Conservation (phyloP, 1,284 basidiomycete genomes). For the Cutaneotrichosporon sp. region DNA sequence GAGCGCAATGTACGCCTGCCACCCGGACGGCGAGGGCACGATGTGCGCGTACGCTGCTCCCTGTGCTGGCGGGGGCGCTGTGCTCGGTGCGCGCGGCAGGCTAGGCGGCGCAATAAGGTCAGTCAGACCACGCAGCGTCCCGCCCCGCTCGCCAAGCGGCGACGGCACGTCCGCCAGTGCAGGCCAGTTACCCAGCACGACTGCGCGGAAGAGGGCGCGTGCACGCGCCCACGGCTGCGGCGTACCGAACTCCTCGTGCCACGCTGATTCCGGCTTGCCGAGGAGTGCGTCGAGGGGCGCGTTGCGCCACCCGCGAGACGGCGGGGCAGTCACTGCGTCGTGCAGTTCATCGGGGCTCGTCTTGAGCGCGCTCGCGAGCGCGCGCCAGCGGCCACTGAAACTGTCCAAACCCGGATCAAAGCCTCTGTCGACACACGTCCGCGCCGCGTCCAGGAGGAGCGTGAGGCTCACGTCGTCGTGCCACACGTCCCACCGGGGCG, state of each 20-base stretch:
- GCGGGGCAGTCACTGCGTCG: neutral
- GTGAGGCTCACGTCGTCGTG: constrained; percentile 31
- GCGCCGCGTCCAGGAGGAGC: constrained; percentile 28
- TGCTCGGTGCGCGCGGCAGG: neutral
- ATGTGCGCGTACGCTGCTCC: constrained; percentile 47
- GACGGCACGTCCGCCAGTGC: constrained; percentile 22
- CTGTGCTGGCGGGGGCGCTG: neutral
- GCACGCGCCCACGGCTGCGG: constrained; percentile 29
- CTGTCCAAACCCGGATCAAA: constrained; percentile 11
- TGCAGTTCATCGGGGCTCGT: neutral
- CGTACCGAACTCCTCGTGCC: constrained; percentile 18
- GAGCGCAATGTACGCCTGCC: constrained; percentile 61
- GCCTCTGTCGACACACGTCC: constrained; percentile 13
- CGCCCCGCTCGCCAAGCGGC: constrained; percentile 25
- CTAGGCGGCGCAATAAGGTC: constrained; percentile 17
- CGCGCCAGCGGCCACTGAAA: constrained; percentile 20
- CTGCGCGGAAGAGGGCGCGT: constrained; percentile 27
- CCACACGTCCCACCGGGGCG: constrained; percentile 35
- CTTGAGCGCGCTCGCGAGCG: constrained; percentile 24
- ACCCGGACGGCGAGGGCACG: constrained; percentile 54
- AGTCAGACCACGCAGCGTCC: constrained; percentile 13
- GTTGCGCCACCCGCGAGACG: neutral
- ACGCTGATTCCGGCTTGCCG: constrained; percentile 12
- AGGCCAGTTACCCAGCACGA: constrained; percentile 39
- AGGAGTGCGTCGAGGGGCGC: neutral